Conservation (phyloP, 345 rosid genomes). For the Eucalyptus curtisii region DNA sequence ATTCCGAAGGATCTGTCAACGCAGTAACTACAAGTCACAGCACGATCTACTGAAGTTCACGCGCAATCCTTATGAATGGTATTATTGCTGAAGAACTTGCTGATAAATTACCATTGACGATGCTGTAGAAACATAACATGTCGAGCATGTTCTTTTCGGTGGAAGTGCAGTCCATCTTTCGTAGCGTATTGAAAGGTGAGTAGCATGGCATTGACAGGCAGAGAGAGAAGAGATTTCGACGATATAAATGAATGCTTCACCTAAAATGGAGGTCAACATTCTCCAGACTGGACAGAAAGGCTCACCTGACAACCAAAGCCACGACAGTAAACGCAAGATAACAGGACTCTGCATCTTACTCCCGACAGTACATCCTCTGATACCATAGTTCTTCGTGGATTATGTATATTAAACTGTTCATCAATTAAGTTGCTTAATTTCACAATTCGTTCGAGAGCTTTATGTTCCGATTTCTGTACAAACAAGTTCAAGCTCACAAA, state of each 20-base stretch:
- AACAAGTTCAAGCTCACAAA: neutral
- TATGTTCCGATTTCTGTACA: neutral
- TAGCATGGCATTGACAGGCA: neutral
- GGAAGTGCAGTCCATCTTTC: neutral
- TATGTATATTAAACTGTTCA: neutral
- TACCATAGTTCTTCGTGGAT: neutral
- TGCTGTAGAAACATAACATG: neutral
- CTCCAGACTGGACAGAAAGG: neutral
- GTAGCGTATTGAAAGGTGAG: neutral
- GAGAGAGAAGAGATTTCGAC: neutral
- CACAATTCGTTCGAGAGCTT: neutral
- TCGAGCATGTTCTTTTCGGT: neutral
- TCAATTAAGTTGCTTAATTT: neutral
- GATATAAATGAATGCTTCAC: neutral
- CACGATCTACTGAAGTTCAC: neutral
- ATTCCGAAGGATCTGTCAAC: neutral
- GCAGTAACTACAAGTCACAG: neutral
- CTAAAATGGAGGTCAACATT: neutral
- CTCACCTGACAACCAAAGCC: neutral
- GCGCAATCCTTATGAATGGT: neutral
- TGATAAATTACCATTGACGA: neutral
- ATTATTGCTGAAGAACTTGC: neutral
- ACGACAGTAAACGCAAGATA: neutral
- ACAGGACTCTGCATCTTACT: neutral
- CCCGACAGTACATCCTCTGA: neutral